phyloP scores from a whole-genome alignment of 192 early-diverging fungal species.

The Ambispora gerdemannii region DNA sequence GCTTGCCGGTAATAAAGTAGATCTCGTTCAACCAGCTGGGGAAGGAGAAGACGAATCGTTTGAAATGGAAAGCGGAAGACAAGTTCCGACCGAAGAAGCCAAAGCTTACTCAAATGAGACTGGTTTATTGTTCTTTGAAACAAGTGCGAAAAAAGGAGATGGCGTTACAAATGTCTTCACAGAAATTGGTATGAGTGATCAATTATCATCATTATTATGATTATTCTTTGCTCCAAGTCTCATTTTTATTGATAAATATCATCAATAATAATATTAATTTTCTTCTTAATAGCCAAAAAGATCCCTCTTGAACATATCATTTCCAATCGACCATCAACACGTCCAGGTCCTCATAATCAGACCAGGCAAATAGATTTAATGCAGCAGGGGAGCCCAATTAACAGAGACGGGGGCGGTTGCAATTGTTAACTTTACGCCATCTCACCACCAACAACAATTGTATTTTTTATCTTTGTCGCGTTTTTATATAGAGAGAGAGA shows the following conservation, averaged over 20 bases:
- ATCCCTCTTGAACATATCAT: conserved; percentile 49
- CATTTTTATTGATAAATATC: not conserved
- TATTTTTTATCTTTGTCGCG: too few species aligned
- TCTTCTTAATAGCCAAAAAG: conserved; percentile 40
- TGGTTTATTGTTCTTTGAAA: conserved; percentile 84
- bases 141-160: conserved; percentile 82
- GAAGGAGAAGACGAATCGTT: conserved; percentile 44
- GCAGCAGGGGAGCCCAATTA: not conserved
- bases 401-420: not conserved
- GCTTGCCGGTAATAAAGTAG: conserved; percentile 94
- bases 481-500: too few species aligned
- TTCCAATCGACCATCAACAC: conserved; percentile 9
- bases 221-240: too few species aligned
- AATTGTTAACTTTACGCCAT: conserved; percentile 18
- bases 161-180: conserved; percentile 87
- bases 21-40: conserved; percentile 57
- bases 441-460: too few species aligned
- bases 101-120: conserved; percentile 76
- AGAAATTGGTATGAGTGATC: conserved; percentile 60
- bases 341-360: not conserved
- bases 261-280: conserved; percentile 1
- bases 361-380: not conserved
- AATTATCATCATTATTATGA: too few species aligned
- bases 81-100: conserved; percentile 75
- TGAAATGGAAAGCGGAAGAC: conserved; percentile 46